Conservation (phyloP, 331 rosid species). For the Acacia concinna region DNA sequence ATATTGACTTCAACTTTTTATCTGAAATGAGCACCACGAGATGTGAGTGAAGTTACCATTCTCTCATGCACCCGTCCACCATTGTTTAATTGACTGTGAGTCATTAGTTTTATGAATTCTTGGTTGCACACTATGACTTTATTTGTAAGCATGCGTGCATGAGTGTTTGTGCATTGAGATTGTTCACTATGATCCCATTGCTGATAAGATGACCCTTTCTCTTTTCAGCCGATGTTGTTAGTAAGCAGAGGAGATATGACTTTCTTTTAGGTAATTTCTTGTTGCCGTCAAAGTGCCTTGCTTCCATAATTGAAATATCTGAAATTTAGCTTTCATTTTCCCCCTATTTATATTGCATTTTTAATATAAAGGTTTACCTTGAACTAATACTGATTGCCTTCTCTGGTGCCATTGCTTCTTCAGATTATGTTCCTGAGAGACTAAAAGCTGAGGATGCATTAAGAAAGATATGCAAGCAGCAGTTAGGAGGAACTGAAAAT, state of each 20-base stretch:
- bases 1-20: slow-evolving; percentile 5
- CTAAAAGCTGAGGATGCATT: slow-evolving; percentile 54
- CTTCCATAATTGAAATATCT: slow-evolving; percentile 9
- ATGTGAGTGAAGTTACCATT: slow-evolving; percentile 6
- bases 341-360: background rate
- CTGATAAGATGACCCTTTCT: slow-evolving; percentile 23
- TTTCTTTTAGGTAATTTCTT: slow-evolving; percentile 73
- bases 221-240: slow-evolving; percentile 74
- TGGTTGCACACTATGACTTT: background rate
- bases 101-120: background rate
- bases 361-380: background rate
- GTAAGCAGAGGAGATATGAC: slow-evolving; percentile 65
- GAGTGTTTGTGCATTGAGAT: slow-evolving; percentile 15
- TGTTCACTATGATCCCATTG: slow-evolving; percentile 9
- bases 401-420: slow-evolving; percentile 2
- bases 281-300: slow-evolving; percentile 3
- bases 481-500: slow-evolving; percentile 22
- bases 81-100: slow-evolving; percentile 15
- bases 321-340: background rate
- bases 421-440: slow-evolving; percentile 58
- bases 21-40: background rate
- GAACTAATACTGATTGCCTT: slow-evolving; percentile 8
- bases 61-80: slow-evolving; percentile 18
- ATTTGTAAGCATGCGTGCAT: background rate
- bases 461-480: slow-evolving; percentile 32